Conservation (phyloP, 2,329 filamentous ascomycete species). For the Camillea tinctor region DNA sequence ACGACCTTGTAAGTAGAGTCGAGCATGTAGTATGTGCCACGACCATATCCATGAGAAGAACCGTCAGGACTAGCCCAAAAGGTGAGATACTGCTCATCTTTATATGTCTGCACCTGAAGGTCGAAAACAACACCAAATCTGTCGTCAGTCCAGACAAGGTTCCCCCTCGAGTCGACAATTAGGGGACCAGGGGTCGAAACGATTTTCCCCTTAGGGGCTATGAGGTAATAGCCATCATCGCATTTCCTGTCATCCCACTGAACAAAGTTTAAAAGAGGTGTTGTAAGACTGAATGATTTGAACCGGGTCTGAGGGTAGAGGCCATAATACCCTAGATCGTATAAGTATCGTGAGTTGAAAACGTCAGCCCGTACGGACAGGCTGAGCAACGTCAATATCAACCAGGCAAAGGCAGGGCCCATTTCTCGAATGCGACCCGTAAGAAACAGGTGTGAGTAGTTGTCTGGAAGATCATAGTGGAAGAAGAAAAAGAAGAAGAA, state of each 20-base stretch:
- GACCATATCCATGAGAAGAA: slow-evolving; percentile 16
- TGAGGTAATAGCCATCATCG: slow-evolving; percentile 16
- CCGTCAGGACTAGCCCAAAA: slow-evolving; percentile 36
- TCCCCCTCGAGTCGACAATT: slow-evolving; percentile 16
- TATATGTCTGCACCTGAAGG: slow-evolving; percentile 29
- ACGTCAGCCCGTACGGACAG: background rate
- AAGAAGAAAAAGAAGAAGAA: no score
- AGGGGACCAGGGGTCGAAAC: slow-evolving; percentile 16
- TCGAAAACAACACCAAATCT: slow-evolving; percentile 16
- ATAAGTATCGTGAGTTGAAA: background rate
- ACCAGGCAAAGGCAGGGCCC: no score
- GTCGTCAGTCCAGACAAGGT: slow-evolving; percentile 20
- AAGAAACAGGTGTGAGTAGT: no score
- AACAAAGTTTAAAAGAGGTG: slow-evolving; percentile 15
- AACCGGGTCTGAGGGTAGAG: slow-evolving; percentile 16
- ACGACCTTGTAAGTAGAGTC: slow-evolving; percentile 37
- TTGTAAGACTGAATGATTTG: slow-evolving; percentile 12
- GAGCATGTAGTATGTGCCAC: slow-evolving; percentile 29
- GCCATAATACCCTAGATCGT: background rate
- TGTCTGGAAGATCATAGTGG: no score
- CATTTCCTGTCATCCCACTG: slow-evolving; percentile 12
- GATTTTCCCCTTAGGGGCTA: slow-evolving; percentile 20
- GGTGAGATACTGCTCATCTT: slow-evolving; percentile 33
- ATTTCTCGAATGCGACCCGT: no score
- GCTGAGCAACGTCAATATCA: no score